These are phyloP conservation scores for Paramecium octaurelia DNA, from an alignment of 73 alveolate species.

Conservation along the genomic window DNA sequence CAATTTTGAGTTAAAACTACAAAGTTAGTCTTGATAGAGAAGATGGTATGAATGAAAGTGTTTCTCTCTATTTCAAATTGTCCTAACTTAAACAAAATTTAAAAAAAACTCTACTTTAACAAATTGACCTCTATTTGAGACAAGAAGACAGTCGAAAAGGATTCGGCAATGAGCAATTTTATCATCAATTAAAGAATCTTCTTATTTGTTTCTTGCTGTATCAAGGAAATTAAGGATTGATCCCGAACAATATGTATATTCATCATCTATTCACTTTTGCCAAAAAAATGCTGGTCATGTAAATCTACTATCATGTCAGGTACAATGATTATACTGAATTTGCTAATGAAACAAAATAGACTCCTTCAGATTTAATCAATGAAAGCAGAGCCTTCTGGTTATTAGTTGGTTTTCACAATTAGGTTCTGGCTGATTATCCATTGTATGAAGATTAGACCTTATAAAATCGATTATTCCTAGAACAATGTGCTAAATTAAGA, in stretches of 20 bases:
- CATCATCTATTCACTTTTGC: constrained; percentile 36
- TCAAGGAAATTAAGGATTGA: neutral
- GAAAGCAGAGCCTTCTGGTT: constrained; percentile 37
- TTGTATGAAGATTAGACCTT: neutral
- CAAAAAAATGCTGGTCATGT: neutral
- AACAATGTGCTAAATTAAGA: constrained; percentile 6
- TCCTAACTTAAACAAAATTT: neutral
- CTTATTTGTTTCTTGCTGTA: neutral
- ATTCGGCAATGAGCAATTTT: constrained; percentile 17
- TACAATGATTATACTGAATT: constrained; percentile 14
- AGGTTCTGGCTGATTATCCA: constrained; percentile 11
- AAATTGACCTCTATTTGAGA: neutral
- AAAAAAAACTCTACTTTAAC: neutral
- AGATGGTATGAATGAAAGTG: neutral
- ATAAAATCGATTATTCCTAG: neutral
- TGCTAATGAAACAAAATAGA: neutral
- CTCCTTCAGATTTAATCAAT: neutral
- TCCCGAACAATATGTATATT: neutral
- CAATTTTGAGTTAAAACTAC: neutral
- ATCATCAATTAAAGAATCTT: constrained; percentile 17
- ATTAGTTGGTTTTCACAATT: neutral
- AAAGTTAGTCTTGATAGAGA: neutral
- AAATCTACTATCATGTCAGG: neutral
- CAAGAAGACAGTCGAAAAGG: constrained; percentile 22
- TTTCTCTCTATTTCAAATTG: neutral